These are phyloP conservation scores for Sistotremastrum suecicum DNA, from an alignment of 768 basidiomycete species.

Conservation along the genomic window DNA sequence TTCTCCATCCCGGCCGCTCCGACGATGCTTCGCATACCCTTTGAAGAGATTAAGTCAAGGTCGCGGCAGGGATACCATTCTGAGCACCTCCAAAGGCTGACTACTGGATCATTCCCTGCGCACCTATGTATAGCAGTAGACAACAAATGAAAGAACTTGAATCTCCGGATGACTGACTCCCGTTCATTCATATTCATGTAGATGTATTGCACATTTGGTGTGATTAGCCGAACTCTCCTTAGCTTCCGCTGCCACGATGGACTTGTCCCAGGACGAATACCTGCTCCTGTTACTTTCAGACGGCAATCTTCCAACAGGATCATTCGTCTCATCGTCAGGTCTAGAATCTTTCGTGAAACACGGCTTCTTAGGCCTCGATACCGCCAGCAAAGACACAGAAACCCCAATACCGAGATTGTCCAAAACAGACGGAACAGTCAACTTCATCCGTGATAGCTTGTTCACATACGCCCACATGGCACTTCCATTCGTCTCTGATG, in stretches of 20 bases:
- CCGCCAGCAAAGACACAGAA: slow-evolving; percentile 8
- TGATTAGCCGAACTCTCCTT: too few relatives aligned
- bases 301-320: slow-evolving; percentile 92
- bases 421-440: slow-evolving; percentile 14
- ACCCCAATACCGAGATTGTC: neutral
- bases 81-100: too few relatives aligned
- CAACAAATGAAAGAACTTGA: too few relatives aligned
- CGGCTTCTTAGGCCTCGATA: slow-evolving; percentile 43
- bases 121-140: too few relatives aligned
- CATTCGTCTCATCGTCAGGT: slow-evolving; percentile 90
- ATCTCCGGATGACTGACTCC: too few relatives aligned
- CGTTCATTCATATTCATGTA: too few relatives aligned
- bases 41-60: too few relatives aligned
- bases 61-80: too few relatives aligned
- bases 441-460: slow-evolving; percentile 60
- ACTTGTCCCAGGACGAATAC: slow-evolving; percentile 42
- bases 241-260: slow-evolving; percentile 16
- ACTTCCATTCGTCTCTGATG: slow-evolving; percentile 65
- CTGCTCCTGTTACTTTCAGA: slow-evolving; percentile 72
- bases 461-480: slow-evolving; percentile 67
- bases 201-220: too few relatives aligned
- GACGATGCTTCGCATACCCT: too few relatives aligned
- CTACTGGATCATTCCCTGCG: too few relatives aligned
- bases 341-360: slow-evolving; percentile 85
- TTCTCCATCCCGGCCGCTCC: too few relatives aligned